Evolutionary conservation across 305 asterid species (phyloP), one percentile per base, ranked within the genome.

Genomic region (Fraxinus sp.): DNA sequence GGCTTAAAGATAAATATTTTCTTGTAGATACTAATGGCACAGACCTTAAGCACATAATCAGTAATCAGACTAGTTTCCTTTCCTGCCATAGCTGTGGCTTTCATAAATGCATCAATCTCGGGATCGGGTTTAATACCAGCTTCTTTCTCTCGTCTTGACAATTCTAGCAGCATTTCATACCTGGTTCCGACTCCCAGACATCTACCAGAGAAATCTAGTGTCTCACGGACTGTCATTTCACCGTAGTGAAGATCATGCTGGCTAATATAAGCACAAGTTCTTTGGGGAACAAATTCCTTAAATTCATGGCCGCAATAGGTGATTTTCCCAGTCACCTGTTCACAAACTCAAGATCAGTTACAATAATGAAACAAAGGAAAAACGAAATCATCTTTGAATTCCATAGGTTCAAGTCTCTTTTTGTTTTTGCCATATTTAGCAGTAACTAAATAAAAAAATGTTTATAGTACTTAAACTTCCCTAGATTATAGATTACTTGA

Each of bases 181-280:
- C 91, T 86, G 43, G 93, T 86, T 39, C 93, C 93, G 5, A 90
- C 92, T 36, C 93, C 93, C 80, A 89, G 84, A 77, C 92, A 90
- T 59, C 93, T 81, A 16, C 93, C 93, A 26, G 93, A 84, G 85
- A 90, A 90, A 82, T 90, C 93, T 28, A 90, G 26, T 0, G 92
- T 90, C 81, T 90, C 93, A 0, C 92, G 86, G 74, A 89, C 93
- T 16, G 93, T 90, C 93, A 90, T 88, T 78, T 90, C 93, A 62
- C 93, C 93, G 5, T 86, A 75, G 59, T 90, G 93, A 75, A 90
- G 93, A 83, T 90, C 91, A 30, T 88, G 88, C 77, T 90, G 91
- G 86, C 93, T 90, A 41, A 94, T 94, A 77, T 93, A 94, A 73
- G 97, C 97, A 83, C 97, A 85, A 3, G 97, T 94, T 85, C 97